phyloP scores from a whole-genome alignment of 2,329 filamentous ascomycete genomes.

The Colletotrichum sublineola region DNA sequence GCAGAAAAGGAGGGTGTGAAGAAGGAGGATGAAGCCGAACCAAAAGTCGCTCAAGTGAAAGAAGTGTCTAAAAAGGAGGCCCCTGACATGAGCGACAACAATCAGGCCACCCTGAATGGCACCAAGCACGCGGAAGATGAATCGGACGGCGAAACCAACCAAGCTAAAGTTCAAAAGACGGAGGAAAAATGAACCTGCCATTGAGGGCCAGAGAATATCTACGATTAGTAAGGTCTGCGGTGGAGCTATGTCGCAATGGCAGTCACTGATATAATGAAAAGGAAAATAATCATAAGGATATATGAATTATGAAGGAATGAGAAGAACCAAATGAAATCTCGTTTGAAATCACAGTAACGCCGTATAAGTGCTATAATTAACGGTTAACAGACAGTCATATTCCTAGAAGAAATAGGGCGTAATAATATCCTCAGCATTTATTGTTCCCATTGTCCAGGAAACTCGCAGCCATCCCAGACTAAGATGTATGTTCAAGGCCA shows the following conservation, averaged over 20 bases:
- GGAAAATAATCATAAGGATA: rapidly evolving
- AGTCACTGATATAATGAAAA: not conserved
- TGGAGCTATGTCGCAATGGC: too few relatives aligned
- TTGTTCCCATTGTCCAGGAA: too few relatives aligned
- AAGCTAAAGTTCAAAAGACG: not conserved
- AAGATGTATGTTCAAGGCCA: not conserved
- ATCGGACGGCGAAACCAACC: too few relatives aligned
- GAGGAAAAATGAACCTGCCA: not conserved
- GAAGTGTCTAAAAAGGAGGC: not conserved
- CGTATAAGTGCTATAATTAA: not conserved
- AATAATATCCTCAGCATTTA: not conserved
- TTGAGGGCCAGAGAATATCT: not conserved
- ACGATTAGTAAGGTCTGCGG: too few relatives aligned
- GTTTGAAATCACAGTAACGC: not conserved
- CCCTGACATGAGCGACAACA: not conserved
- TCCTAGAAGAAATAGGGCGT: not conserved
- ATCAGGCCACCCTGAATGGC: not conserved
- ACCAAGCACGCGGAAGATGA: not conserved
- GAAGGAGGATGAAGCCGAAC: not conserved
- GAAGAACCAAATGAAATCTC: not conserved
- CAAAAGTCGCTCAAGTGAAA: not conserved
- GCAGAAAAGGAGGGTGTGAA: not conserved
- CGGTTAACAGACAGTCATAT: not conserved
- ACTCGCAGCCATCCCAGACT: too few relatives aligned
- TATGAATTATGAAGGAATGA: not conserved